A percentile compares a stretch with the other conserved stretches of the same genome.
phyloP scores from a whole-genome alignment of 2,329 filamentous ascomycete genomes.

The Aaosphaeria pasadenensis region DNA sequence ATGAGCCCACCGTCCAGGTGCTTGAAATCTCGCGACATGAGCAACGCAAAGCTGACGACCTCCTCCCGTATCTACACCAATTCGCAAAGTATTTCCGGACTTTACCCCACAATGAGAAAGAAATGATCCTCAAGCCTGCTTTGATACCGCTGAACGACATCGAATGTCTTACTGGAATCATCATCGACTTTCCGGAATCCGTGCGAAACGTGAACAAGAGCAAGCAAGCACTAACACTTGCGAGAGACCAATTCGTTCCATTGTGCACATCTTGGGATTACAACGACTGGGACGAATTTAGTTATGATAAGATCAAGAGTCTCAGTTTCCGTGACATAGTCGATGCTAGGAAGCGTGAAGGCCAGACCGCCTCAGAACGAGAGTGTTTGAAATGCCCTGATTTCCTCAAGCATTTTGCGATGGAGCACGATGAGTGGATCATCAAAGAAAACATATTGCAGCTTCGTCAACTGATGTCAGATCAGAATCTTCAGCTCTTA shows the following conservation, averaged over 20 bases:
- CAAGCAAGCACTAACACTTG: conserved; percentile 56
- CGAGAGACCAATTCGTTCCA: conserved; percentile 65
- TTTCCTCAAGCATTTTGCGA: conserved; percentile 90
- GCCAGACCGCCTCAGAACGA: conserved; percentile 60
- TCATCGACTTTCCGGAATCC: conserved; percentile 51
- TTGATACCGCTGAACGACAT: conserved; percentile 74
- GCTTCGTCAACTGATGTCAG: conserved; percentile 84
- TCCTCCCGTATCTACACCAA: conserved; percentile 75
- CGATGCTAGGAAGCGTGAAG: conserved; percentile 65
- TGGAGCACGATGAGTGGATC: conserved; percentile 95
- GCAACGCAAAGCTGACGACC: conserved; percentile 74
- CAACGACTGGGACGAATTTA: conserved; percentile 77
- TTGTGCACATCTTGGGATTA: conserved; percentile 73
- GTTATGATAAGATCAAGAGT: conserved; percentile 78
- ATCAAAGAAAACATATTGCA: conserved; percentile 91
- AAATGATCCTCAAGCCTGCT: conserved; percentile 65
- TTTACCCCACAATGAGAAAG: conserved; percentile 63
- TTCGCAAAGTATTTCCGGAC: conserved; percentile 67
- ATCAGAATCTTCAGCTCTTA: conserved; percentile 92
- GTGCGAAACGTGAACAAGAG: conserved; percentile 44
- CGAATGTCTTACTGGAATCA: conserved; percentile 76
- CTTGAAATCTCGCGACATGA: conserved; percentile 72
- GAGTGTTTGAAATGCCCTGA: conserved; percentile 68
- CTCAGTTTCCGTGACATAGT: conserved; percentile 77
- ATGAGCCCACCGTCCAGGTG: conserved; percentile 69